These are phyloP conservation scores for Umbelopsis sp. DNA, from an alignment of 192 early-diverging fungal species.

Conservation along the genomic window DNA sequence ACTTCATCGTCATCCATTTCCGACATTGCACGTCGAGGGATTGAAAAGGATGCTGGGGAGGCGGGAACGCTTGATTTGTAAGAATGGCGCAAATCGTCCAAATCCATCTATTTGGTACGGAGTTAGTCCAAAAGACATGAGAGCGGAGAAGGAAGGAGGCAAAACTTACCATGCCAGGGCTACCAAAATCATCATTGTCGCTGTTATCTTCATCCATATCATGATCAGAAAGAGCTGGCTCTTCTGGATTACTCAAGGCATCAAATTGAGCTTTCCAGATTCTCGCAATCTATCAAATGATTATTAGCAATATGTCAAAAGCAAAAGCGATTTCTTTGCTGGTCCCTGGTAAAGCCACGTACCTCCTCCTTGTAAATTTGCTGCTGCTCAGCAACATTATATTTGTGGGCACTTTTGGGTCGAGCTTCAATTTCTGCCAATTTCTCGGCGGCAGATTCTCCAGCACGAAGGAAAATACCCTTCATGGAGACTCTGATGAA, in stretches of 20 bases:
- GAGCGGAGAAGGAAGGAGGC: background rate
- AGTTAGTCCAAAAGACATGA: background rate
- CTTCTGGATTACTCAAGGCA: constrained; percentile 60
- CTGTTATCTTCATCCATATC: constrained; percentile 59
- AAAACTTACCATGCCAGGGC: constrained; percentile 35
- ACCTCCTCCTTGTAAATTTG: constrained; percentile 91
- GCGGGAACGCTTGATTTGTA: constrained; percentile 16
- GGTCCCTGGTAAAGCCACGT: background rate
- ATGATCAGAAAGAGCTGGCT: constrained; percentile 53
- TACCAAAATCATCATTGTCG: constrained; percentile 50
- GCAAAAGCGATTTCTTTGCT: no score
- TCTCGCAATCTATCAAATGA: constrained; percentile 59
- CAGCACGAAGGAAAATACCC: constrained; percentile 90
- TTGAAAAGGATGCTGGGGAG: constrained; percentile 6
- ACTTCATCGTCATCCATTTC: constrained; percentile 56
- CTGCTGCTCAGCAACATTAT: constrained; percentile 93
- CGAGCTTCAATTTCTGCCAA: constrained; percentile 79
- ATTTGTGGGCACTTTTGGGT: constrained; percentile 82
- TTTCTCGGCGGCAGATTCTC: constrained; percentile 83
- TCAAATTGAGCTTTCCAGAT: constrained; percentile 92
- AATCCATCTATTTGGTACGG: background rate
- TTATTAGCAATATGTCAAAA: no score
- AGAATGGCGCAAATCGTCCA: constrained; percentile 7
- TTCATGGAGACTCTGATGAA: constrained; percentile 98
- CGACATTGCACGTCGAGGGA: constrained; percentile 25